These are phyloP conservation scores for Colletotrichum endophyticum DNA, from an alignment of 2,329 filamentous ascomycete genomes.

Conservation along the genomic window DNA sequence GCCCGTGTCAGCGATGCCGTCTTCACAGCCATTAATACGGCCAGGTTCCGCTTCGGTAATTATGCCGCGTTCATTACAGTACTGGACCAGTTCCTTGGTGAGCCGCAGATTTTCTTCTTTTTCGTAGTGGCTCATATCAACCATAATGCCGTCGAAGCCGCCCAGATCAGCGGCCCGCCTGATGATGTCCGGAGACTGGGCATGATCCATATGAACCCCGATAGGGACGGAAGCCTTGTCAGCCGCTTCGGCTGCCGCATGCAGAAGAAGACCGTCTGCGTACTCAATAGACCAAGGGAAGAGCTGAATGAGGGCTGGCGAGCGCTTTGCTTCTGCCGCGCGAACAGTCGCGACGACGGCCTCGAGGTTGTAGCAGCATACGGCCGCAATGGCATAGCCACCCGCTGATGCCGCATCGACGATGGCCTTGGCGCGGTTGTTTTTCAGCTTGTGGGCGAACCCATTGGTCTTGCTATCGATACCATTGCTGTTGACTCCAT, in stretches of 20 bases:
- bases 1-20: constrained; percentile 67
- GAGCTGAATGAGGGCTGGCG: constrained; percentile 71
- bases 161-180: constrained; percentile 55
- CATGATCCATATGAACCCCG: constrained; percentile 70
- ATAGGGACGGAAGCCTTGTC: constrained; percentile 61
- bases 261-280: constrained; percentile 57
- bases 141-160: constrained; percentile 74
- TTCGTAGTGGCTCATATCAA: constrained; percentile 77
- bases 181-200: constrained; percentile 64
- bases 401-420: constrained; percentile 56
- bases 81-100: constrained; percentile 64
- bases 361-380: constrained; percentile 69
- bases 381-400: constrained; percentile 57
- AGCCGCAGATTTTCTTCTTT: constrained; percentile 70
- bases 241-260: constrained; percentile 60
- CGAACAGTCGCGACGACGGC: constrained; percentile 70
- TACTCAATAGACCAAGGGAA: constrained; percentile 75
- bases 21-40: constrained; percentile 67
- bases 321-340: constrained; percentile 69
- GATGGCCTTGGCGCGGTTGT: constrained; percentile 36
- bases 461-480: neutral
- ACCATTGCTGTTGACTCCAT: neutral
- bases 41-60: constrained; percentile 74
- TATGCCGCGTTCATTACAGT: constrained; percentile 68
- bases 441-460: neutral